phyloP scores from a whole-genome alignment of 495 filamentous ascomycete species.

The Tirmania nivea region DNA sequence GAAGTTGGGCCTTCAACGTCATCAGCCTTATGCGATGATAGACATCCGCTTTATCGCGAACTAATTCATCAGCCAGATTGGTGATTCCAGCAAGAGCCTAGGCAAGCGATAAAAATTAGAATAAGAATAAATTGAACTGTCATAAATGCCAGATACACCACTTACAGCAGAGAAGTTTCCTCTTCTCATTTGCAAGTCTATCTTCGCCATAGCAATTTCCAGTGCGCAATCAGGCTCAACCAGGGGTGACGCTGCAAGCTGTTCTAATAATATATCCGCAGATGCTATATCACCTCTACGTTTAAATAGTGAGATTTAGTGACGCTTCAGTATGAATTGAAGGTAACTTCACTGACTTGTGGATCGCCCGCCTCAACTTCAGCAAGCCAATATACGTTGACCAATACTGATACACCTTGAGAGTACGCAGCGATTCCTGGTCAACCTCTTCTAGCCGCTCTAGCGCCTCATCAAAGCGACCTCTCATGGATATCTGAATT shows the following conservation, averaged over 20 bases:
- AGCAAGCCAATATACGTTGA: conserved; percentile 48
- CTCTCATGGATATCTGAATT: conserved; percentile 33
- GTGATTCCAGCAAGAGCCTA: conserved; percentile 48
- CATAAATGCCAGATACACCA: neutral
- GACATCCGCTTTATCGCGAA: conserved; percentile 52
- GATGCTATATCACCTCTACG: conserved; percentile 41
- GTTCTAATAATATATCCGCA: conserved; percentile 40
- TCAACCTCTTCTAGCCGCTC: conserved; percentile 43
- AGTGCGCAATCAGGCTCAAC: conserved; percentile 49
- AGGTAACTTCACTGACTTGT: conserved; percentile 25
- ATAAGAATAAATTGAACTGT: no score
- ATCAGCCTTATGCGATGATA: conserved; percentile 54
- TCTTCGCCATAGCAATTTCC: conserved; percentile 43
- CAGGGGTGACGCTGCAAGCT: conserved; percentile 32
- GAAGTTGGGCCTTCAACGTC: conserved; percentile 50
- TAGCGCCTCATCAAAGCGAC: conserved; percentile 51
- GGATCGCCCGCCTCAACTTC: conserved; percentile 46
- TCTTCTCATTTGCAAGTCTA: conserved; percentile 47
- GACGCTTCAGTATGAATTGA: neutral
- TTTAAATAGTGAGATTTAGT: conserved; percentile 9
- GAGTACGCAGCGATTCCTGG: conserved; percentile 42
- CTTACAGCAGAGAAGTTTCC: conserved; percentile 26
- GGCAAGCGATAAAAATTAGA: conserved; percentile 18
- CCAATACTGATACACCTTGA: conserved; percentile 67
- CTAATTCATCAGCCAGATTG: conserved; percentile 36